phyloP scores from a whole-genome alignment of 2,329 filamentous ascomycete genomes.

The Alternaria sp. region DNA sequence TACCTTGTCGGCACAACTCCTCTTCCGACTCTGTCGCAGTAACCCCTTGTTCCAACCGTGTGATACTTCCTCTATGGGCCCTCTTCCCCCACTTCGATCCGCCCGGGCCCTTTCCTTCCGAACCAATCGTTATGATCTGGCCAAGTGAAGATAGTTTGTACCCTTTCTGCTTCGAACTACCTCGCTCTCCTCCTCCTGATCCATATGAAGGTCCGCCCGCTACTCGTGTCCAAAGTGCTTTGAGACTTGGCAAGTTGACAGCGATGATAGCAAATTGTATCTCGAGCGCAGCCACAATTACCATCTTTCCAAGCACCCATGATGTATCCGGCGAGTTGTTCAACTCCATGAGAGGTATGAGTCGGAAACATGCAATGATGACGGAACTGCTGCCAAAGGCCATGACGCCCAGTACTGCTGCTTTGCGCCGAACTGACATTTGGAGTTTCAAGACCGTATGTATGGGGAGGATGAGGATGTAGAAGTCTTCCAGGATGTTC shows the following conservation, averaged over 20 bases:
- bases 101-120: not conserved
- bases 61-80: not conserved
- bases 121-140: not conserved
- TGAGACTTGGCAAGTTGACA: conserved; percentile 44
- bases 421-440: conserved; percentile 31
- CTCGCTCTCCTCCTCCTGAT: not conserved
- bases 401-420: conserved; percentile 34
- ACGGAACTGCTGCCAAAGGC: conserved; percentile 41
- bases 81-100: not conserved
- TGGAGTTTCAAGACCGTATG: conserved; percentile 28
- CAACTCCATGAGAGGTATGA: conserved; percentile 36
- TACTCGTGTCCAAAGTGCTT: conserved; percentile 40
- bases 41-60: conserved; percentile 3
- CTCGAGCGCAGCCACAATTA: conserved; percentile 45
- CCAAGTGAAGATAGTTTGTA: conserved; percentile 1
- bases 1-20: not conserved
- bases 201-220: not conserved
- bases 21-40: conserved; percentile 2
- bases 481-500: conserved; percentile 32
- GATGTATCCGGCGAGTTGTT: conserved; percentile 36
- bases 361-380: conserved; percentile 28
- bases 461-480: conserved; percentile 35
- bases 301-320: conserved; percentile 44
- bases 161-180: not conserved
- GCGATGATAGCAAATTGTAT: conserved; percentile 46